Conservation (phyloP, 768 basidiomycete genomes). For the Kwoniella shandongensis region DNA sequence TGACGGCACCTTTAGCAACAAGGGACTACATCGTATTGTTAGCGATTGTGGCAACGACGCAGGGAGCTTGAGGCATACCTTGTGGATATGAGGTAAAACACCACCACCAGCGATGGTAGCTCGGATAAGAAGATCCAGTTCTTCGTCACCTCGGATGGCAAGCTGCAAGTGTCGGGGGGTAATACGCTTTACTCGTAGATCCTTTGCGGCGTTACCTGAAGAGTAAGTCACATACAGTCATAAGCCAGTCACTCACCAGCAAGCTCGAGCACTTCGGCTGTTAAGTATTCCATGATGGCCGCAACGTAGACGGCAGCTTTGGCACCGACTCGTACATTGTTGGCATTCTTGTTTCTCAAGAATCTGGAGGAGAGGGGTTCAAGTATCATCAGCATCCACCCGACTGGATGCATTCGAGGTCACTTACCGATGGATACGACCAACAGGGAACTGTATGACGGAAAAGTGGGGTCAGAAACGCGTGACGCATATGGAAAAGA, state of each 20-base stretch:
- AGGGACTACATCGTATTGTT: slow-evolving; percentile 28
- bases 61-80: slow-evolving; percentile 31
- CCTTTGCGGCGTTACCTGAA: slow-evolving; percentile 91
- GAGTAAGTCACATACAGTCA: not conserved
- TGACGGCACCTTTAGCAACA: slow-evolving; percentile 31
- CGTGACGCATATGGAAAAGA: not conserved
- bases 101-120: slow-evolving; percentile 77
- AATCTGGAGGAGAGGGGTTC: slow-evolving; percentile 27
- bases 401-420: too few species aligned
- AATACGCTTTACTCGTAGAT: slow-evolving; percentile 95
- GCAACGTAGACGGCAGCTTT: slow-evolving; percentile 97
- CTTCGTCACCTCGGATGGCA: slow-evolving; percentile 95
- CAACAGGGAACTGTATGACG: slow-evolving; percentile 76
- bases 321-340: slow-evolving; percentile 94
- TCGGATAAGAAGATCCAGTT: slow-evolving; percentile 89
- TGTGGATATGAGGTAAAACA: slow-evolving; percentile 55
- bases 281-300: slow-evolving; percentile 92
- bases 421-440: slow-evolving; percentile 88
- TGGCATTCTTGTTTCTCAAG: slow-evolving; percentile 84
- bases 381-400: not conserved
- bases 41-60: not conserved
- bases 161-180: slow-evolving; percentile 93
- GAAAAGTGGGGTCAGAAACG: slow-evolving; percentile 1
- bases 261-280: slow-evolving; percentile 92
- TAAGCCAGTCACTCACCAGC: slow-evolving; percentile 65